Evolutionary conservation across 31 red algal genomes (phyloP).

Genomic region (Endocladia muricata): DNA sequence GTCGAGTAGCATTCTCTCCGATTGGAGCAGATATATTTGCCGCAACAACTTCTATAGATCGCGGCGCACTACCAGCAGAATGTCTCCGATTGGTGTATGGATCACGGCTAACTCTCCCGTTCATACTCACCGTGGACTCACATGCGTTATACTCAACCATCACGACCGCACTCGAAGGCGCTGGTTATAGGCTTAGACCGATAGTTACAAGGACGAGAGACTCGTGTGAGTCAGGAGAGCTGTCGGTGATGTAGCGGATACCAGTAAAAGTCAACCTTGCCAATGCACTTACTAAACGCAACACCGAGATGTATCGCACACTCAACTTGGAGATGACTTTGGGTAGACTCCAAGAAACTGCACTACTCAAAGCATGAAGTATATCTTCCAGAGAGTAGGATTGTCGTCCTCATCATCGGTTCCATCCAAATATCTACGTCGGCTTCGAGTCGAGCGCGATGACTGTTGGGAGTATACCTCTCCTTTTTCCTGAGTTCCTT

Average conservation of each 20-base stretch:
- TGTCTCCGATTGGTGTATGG: neutral
- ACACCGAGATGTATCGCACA: neutral
- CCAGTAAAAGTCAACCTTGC: neutral
- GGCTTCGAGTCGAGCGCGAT: neutral
- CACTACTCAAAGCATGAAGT: neutral
- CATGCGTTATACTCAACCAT: conserved; percentile 5
- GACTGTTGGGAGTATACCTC: neutral
- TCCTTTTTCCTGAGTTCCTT: neutral
- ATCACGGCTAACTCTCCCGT: neutral
- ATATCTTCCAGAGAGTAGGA: neutral
- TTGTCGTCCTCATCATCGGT: neutral
- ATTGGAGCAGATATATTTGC: conserved; percentile 22
- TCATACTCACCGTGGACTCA: neutral
- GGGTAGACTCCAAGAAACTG: neutral
- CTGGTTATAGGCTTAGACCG: conserved; percentile 2
- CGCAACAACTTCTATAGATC: neutral
- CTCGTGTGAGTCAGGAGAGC: neutral
- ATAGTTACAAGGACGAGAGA: neutral
- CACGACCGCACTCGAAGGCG: conserved; percentile 5
- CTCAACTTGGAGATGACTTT: neutral
- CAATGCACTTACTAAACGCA: conserved; percentile 21
- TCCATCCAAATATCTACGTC: neutral
- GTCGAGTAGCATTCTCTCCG: conserved; percentile 1
- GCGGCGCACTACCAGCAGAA: neutral
- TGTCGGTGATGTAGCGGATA: conserved; percentile 18